Evolutionary conservation across 169 alveolate genomes (phyloP).

Genomic region (Babesia divergens): DNA sequence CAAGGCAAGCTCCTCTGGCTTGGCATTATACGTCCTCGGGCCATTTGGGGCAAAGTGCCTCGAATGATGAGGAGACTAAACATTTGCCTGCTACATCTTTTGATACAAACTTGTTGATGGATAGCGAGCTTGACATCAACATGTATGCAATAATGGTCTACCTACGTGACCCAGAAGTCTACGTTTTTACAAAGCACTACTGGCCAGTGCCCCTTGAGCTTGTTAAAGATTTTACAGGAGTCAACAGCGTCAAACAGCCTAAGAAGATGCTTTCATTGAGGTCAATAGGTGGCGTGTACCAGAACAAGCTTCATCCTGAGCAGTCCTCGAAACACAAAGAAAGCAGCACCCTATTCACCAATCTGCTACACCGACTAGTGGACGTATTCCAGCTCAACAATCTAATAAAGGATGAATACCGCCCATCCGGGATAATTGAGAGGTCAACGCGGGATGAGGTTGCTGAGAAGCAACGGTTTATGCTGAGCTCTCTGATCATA

Average conservation of each 20-base stretch:
- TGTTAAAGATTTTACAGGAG: background rate
- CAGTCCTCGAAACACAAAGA: background rate
- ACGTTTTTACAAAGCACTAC: slow-evolving; percentile 16
- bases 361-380: background rate
- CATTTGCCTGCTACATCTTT: background rate
- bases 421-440: background rate
- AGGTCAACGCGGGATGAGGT: background rate
- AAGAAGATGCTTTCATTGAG: background rate
- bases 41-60: too few species aligned
- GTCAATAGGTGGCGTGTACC: background rate
- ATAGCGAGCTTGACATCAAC: background rate
- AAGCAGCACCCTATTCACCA: background rate
- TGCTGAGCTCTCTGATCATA: slow-evolving; percentile 2
- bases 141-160: slow-evolving; percentile 5
- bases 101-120: background rate
- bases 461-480: background rate
- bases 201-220: background rate
- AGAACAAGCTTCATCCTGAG: background rate
- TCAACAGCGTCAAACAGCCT: background rate
- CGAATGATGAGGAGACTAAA: too few species aligned
- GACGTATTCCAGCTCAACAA: background rate
- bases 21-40: too few species aligned
- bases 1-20: too few species aligned
- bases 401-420: background rate
- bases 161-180: slow-evolving; percentile 5